Base-by-base conservation (phyloP, 805 yeast genomes). In the Isabelozyma gotoi region DNA sequence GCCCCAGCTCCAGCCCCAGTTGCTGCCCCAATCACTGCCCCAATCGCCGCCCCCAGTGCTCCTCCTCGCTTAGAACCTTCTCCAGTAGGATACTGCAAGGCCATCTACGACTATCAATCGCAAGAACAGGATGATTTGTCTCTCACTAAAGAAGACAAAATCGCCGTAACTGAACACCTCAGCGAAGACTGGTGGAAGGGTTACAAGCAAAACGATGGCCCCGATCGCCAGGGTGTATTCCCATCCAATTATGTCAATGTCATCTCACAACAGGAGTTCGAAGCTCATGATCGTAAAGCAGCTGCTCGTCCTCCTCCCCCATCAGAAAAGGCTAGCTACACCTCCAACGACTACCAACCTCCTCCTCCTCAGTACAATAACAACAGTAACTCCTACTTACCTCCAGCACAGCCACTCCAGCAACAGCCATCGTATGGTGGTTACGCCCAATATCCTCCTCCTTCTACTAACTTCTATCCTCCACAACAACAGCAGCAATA, bases 131-230 rank as follows among this genome's bases (percentile, higher is more conserved):
- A 83, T 27, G 99, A 92, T 63, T 68, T 92, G 54, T 66, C 61
- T 7, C 71, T 92, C 15, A 55, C 52, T 29, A 74, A 68, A 32
- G 97, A 95, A 43, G 92, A 85, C 49, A 81, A 77, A 55, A 62
- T 94, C 39, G 76, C 77, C 24, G 79, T 94, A 4, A 43, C 80
- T 5, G 96, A 90, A 59, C 86, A 81, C 55, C 73, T 85, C 38
- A 86, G 92, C 16, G 75, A 78, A 32, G 92, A 90, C 58, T 92
- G 99, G 99, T 90, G 94, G 87, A 85, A 80, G 59, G 99, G 99
- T 38, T 67, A 63, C 49, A 62, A 57, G 46, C 48, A 55, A 36
- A 67, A 70, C 14, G 60, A 74, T 36, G 40, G 40, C 6, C 49
- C 63, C 1, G 78, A 80, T 4, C 62, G 64, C 24, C 76, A 77